Evolutionary conservation across 2,329 filamentous ascomycete genomes (phyloP), one percentile per base, ranked within the genome.

Genomic region (Monilinia fructicola): DNA sequence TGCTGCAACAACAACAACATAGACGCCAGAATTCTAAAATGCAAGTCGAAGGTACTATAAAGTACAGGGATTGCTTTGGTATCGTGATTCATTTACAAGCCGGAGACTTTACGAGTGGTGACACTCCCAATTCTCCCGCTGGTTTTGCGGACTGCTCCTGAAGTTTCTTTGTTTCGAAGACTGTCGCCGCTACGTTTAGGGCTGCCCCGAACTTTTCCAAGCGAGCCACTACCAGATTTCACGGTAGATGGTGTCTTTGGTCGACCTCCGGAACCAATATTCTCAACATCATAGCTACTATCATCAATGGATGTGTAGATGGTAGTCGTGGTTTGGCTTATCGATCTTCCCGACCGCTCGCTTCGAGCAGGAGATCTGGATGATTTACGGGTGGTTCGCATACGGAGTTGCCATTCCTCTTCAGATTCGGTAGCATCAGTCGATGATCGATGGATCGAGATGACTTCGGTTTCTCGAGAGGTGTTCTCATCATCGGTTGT

Each of bases 361-460:
- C 77, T 83, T 73, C 81, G 83, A 67, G 80, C 85, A 54, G 84
- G 90, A 65, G 84, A 90, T 71, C 84, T 85, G 26, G 84, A 90
- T 50, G 80, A 81, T 79, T 88, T 91, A 73, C 84, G 89, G 74
- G 82, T 86, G 67, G 86, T 85, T 70, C 85, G 85, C 83, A 92
- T 87, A 60, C 92, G 89, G 55, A 96, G 79, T 74, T 93, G 90
- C 73, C 87, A 85, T 65, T 77, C 76, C 23, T 76, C 74, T 76
- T 97, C 92, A 74, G 96, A 92, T 68, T 97, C 93, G 26, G 89
- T 90, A 76, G 95, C 91, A 56, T 81, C 81, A 54, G 83, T 84
- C 18, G 86, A 88, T 52, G 85, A 83, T 44, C 86, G 87, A 72
- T 90, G 83, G 54, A 85, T 83, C 53, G 83, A 81, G 61, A 87